Evolutionary conservation across 2,329 filamentous ascomycete genomes (phyloP).

Genomic region (Fusarium pininemorale): DNA sequence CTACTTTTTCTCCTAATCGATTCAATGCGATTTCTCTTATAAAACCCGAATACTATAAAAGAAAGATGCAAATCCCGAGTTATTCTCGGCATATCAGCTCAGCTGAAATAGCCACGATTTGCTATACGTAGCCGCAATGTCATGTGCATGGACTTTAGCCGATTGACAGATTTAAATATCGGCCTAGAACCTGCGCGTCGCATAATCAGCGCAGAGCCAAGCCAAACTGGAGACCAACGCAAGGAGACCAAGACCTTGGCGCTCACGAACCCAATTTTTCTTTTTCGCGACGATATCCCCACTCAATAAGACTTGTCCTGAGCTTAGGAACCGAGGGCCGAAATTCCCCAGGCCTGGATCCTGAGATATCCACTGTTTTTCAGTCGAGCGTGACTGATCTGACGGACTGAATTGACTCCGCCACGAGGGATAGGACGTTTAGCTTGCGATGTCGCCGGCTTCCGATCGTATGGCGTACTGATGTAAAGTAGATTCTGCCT

Average conservation of each 20-base stretch:
- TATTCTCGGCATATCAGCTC: not conserved
- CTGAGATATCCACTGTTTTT: not conserved
- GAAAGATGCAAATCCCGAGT: not conserved
- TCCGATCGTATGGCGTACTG: too few relatives aligned
- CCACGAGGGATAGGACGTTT: not conserved
- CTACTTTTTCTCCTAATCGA: not conserved
- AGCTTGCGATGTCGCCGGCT: not conserved
- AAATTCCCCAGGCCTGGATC: constrained; percentile 8
- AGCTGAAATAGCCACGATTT: not conserved
- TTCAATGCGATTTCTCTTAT: not conserved
- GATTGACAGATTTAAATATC: not conserved
- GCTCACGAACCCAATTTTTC: not conserved
- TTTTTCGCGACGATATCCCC: not conserved
- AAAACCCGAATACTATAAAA: not conserved
- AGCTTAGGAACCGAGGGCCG: constrained; percentile 19
- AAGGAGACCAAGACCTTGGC: constrained; percentile 17
- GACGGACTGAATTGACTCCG: not conserved
- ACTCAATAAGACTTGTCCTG: constrained; percentile 23
- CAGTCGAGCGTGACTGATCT: not conserved
- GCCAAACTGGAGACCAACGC: constrained; percentile 6
- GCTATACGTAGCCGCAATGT: not conserved
- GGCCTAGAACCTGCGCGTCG: not conserved
- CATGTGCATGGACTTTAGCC: constrained; percentile 1
- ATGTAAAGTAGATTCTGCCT: not conserved
- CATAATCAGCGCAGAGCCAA: constrained; percentile 4